Base-by-base conservation (phyloP, 1,284 basidiomycete species). In the Earliella scabrosa region DNA sequence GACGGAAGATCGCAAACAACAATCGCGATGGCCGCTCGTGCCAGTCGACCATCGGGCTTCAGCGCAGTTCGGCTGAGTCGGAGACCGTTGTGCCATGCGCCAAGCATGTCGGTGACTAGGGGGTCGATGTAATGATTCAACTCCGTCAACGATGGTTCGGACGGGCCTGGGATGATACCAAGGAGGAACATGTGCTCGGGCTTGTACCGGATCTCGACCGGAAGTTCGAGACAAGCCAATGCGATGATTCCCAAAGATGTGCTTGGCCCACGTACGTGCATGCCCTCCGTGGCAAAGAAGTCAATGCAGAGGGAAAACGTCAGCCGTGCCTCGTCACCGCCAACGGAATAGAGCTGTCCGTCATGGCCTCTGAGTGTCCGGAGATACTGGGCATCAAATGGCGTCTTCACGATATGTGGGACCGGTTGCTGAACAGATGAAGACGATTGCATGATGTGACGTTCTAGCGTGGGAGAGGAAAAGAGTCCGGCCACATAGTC, bases 101-200 rank as follows among this genome's bases (percentile, higher is more conserved):
- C 32, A 0, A 68, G 40, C 27, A 79, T 53, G 13, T 67, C 65
- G 45, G 73, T 64, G 2, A 79, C 65, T 10, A 80, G 44, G 0
- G 72, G 75, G 2, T 52, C 48, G 0, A 79, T 46, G 46, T 69
- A 71, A 41, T 73, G 63, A 51, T 78, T 78, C 8, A 77, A 63
- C 34, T 68, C 58, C 2, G 67, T 66, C 0, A 67, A 46, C 23
- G 60, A 59, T 1, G 77, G 75, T 51, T 76, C 70, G 9, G 64
- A 56, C 3, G 72, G 75, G 9, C 73, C 74, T 13, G 77, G 77
- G 14, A 77, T 68, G 35, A 75, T 63, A 2, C 69, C 69, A 14
- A 63, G 63, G 24, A 72, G 56, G 57, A 59, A 71, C 14, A 73
- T 57, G 54, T 74, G 73, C 53, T 68, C 65, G 6, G 43, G 21